These are phyloP conservation scores for Haberlea rhodopensis DNA, from an alignment of 257 asterid species.

Conservation along the genomic window DNA sequence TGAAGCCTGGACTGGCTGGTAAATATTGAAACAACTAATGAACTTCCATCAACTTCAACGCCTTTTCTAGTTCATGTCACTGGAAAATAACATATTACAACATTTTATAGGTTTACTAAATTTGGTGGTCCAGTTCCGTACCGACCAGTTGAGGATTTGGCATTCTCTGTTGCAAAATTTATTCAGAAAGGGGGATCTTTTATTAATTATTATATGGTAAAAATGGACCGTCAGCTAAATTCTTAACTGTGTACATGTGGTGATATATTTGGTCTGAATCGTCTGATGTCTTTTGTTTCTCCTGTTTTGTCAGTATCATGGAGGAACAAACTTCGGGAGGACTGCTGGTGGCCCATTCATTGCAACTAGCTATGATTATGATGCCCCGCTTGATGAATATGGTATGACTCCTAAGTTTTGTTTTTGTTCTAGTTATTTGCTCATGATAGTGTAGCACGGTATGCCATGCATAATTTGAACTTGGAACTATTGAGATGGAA, in stretches of 20 bases:
- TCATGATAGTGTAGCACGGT: no score
- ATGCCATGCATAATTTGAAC: no score
- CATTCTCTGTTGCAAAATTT: no score
- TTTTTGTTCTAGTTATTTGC: background rate
- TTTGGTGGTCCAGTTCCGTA: conserved; percentile 95
- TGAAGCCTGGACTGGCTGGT: conserved; percentile 99
- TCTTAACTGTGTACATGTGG: conserved; percentile 9
- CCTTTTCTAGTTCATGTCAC: background rate
- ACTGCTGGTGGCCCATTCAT: conserved; percentile 84
- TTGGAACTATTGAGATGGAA: no score
- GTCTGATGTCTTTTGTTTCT: conserved; percentile 6
- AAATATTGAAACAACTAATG: conserved; percentile 11
- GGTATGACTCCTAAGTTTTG: conserved; percentile 32
- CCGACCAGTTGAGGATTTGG: no score
- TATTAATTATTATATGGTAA: conserved; percentile 89
- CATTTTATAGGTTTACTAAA: conserved; percentile 70
- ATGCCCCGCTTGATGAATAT: conserved; percentile 77
- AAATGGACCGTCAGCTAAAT: conserved; percentile 8
- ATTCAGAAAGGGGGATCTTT: no score
- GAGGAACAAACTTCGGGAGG: no score
- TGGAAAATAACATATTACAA: background rate
- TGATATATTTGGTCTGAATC: conserved; percentile 24
- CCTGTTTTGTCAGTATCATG: conserved; percentile 43
- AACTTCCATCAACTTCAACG: background rate
- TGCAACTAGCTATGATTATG: conserved; percentile 77